Evolutionary conservation across 371 early-diverging fungal genomes (phyloP), one percentile per base, ranked within the genome.

Genomic region (Mycotypha africana): DNA sequence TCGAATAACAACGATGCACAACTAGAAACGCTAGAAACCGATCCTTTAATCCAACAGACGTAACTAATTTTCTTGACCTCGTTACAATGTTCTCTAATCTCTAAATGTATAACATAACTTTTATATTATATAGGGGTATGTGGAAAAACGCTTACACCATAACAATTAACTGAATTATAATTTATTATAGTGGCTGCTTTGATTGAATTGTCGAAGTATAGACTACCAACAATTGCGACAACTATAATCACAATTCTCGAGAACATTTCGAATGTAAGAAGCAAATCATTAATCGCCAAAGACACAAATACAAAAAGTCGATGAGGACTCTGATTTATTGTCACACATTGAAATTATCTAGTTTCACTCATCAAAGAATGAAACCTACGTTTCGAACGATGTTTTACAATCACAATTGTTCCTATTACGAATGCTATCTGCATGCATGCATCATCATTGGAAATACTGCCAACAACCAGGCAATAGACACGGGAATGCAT

Each of bases 391-490:
- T 11, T 62, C 74, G 4, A 53, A 47, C 21, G 77, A 82, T 38
- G 45, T 76, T 34, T 49, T 84, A 37, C 80, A 81, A 35, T 78
- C 82, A 16, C 89, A 86, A 49, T 60, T 84, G 14, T 85, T 82
- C 51, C 50, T 86, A n/a, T 66, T 88, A 40, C 62, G 76, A 38
- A 60, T 86, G 37, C 46, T 86, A 28, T 76, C 78, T 11, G 76
- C 78, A 19, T 88, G 86, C 58, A 69, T 84, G 70, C 73, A 78
- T 20, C 75, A 76, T 30, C 74, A 78, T 43, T 85, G 85, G 86
- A 70, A 31, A 42, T 55, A 52, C 11, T 38, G 33, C 19, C 52
- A 51, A 22, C 7, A 47, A 10, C n/a, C n/a, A n/a, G n/a, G n/a
- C n/a, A n/a, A n/a, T n/a, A n/a, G n/a, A n/a, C n/a, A n/a, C n/a